Evolutionary conservation across 1,284 basidiomycete genomes (phyloP).

Genomic region (Naganishia cerealis): DNA sequence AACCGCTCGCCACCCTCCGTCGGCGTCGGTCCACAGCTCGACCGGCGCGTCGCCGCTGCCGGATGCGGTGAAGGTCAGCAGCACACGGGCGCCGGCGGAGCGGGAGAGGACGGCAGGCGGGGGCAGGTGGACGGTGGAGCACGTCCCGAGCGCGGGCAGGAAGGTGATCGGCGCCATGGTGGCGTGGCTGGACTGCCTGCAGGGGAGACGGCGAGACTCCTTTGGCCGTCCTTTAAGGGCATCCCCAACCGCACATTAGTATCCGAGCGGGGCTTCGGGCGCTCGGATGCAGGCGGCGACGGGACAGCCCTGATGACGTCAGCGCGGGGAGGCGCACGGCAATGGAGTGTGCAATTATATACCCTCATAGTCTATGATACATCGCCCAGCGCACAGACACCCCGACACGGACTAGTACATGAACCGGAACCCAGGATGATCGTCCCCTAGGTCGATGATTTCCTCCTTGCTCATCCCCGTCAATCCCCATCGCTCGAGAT

Average conservation of each 20-base stretch:
- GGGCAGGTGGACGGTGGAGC: background rate
- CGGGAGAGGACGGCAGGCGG: background rate
- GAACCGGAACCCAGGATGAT: conserved; percentile 32
- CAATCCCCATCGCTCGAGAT: conserved; percentile 51
- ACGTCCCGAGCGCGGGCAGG: conserved; percentile 4
- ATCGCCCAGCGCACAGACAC: background rate
- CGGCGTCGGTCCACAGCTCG: conserved; percentile 21
- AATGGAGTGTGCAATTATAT: conserved; percentile 2
- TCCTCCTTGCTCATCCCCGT: conserved; percentile 51
- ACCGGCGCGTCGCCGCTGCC: background rate
- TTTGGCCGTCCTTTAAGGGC: background rate
- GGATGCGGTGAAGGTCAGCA: conserved; percentile 3
- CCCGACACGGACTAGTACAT: conserved; percentile 7
- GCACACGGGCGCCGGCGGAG: background rate
- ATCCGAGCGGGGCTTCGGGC: too few relatives aligned
- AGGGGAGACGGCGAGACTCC: too few relatives aligned
- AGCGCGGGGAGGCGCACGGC: too few relatives aligned
- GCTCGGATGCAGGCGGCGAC: too few relatives aligned
- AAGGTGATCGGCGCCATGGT: conserved; percentile 19
- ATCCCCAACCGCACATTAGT: too few relatives aligned
- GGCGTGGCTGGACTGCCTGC: background rate
- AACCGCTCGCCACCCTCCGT: conserved; percentile 5
- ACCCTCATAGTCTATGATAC: too few relatives aligned
- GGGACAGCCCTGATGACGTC: too few relatives aligned
- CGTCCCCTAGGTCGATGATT: conserved; percentile 55